These are phyloP conservation scores for Fraxinus paxiana DNA, from an alignment of 305 asterid genomes.

Conservation along the genomic window DNA sequence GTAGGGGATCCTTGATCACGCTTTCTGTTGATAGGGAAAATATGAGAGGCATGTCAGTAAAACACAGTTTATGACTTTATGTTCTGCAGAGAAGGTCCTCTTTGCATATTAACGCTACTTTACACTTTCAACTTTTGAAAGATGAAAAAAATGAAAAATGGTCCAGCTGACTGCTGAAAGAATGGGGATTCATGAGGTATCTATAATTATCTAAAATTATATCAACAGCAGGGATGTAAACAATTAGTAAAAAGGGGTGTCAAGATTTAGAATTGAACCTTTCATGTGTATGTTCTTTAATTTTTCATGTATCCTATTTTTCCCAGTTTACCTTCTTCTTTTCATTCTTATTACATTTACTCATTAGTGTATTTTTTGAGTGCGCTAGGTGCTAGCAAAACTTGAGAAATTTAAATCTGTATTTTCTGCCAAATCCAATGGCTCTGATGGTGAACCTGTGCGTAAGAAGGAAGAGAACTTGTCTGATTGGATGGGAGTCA, in stretches of 20 bases:
- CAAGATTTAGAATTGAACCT: conserved; percentile 7
- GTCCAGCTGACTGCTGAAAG: background rate
- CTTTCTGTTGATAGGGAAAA: background rate
- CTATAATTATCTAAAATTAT: background rate
- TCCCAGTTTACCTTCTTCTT: background rate
- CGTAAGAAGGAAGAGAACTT: conserved; percentile 50
- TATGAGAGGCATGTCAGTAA: background rate
- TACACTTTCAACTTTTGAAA: background rate
- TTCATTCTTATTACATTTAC: background rate
- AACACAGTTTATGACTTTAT: background rate
- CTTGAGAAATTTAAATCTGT: conserved; percentile 67
- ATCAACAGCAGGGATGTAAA: background rate
- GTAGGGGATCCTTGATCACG: background rate
- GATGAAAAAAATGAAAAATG: background rate
- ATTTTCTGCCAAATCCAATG: conserved; percentile 45
- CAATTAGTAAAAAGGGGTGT: background rate
- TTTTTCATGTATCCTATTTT: background rate
- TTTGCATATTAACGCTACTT: background rate
- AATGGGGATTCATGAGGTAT: background rate
- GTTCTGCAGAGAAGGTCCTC: background rate
- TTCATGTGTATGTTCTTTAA: background rate
- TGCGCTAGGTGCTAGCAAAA: conserved; percentile 57
- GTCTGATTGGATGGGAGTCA: conserved; percentile 60
- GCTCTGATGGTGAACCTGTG: conserved; percentile 33
- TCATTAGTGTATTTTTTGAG: conserved; percentile 15